Evolutionary conservation across 352 stramenopile species (phyloP).

Genomic region (Phytophthora macrochlamydospora): DNA sequence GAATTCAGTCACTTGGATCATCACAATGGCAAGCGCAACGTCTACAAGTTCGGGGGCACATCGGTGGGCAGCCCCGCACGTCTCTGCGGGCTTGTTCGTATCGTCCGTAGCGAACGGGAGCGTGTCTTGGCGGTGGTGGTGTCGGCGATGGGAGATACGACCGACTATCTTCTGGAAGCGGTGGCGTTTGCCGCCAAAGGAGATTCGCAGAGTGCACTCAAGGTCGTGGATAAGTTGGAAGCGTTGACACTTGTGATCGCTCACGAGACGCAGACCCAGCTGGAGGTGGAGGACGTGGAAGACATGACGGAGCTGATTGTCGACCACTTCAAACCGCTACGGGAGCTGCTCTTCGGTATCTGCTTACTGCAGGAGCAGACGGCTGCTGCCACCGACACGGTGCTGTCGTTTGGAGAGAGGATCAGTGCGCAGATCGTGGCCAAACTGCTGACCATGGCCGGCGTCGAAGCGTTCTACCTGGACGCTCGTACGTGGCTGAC

Average conservation of each 20-base stretch:
- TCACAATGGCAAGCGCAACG: conserved; percentile 59
- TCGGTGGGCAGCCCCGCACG: conserved; percentile 70
- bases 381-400: conserved; percentile 62
- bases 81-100: conserved; percentile 67
- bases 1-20: conserved; percentile 54
- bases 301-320: conserved; percentile 60
- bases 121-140: conserved; percentile 76
- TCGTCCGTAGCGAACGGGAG: conserved; percentile 60
- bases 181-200: conserved; percentile 63
- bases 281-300: conserved; percentile 36
- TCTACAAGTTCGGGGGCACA: conserved; percentile 88
- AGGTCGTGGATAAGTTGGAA: conserved; percentile 67
- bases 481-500: conserved; percentile 78
- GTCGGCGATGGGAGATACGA: conserved; percentile 82
- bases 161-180: conserved; percentile 72
- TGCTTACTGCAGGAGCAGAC: conserved; percentile 81
- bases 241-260: conserved; percentile 66
- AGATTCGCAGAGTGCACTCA: conserved; percentile 46
- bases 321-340: conserved; percentile 75
- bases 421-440: conserved; percentile 79
- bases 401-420: conserved; percentile 81
- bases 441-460: conserved; percentile 57
- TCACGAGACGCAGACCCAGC: conserved; percentile 62
- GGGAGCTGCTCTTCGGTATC: conserved; percentile 79
- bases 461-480: conserved; percentile 68